Conservation (phyloP, 2,329 filamentous ascomycete species). For the Exophiala spinifera region DNA sequence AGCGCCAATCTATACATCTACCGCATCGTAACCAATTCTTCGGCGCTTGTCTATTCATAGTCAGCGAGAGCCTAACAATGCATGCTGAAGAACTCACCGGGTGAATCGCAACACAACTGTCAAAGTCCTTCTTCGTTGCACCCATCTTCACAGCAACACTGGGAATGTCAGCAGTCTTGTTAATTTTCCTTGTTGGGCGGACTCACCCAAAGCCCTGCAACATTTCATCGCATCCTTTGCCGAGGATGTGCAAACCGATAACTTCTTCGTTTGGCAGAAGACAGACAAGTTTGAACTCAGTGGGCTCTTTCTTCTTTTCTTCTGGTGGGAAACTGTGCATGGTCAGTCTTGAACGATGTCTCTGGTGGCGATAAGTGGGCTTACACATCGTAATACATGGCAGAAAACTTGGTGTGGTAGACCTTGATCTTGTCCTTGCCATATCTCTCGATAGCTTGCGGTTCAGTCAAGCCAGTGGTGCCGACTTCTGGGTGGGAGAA, state of each 20-base stretch:
- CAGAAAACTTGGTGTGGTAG: constrained; percentile 49
- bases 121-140: constrained; percentile 73
- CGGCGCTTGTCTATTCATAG: constrained; percentile 57
- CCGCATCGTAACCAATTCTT: constrained; percentile 55
- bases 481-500: constrained; percentile 53
- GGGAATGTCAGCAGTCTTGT: background rate
- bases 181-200: constrained; percentile 29
- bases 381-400: constrained; percentile 46
- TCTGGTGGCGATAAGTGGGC: background rate
- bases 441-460: constrained; percentile 46
- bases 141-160: constrained; percentile 71
- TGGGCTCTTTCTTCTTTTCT: constrained; percentile 50
- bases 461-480: constrained; percentile 50
- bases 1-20: constrained; percentile 7
- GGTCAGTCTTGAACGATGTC: constrained; percentile 31
- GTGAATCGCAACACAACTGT: constrained; percentile 72
- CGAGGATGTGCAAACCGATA: constrained; percentile 50
- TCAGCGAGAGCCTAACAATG: constrained; percentile 1
- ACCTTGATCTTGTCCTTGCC: constrained; percentile 51
- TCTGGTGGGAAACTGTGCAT: constrained; percentile 47
- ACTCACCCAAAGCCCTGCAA: constrained; percentile 64
- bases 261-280: constrained; percentile 49
- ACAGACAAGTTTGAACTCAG: constrained; percentile 51
- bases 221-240: constrained; percentile 59
- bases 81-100: constrained; percentile 38